Evolutionary conservation across 2,329 filamentous ascomycete genomes (phyloP).

Genomic region (Colletotrichum spinosum): DNA sequence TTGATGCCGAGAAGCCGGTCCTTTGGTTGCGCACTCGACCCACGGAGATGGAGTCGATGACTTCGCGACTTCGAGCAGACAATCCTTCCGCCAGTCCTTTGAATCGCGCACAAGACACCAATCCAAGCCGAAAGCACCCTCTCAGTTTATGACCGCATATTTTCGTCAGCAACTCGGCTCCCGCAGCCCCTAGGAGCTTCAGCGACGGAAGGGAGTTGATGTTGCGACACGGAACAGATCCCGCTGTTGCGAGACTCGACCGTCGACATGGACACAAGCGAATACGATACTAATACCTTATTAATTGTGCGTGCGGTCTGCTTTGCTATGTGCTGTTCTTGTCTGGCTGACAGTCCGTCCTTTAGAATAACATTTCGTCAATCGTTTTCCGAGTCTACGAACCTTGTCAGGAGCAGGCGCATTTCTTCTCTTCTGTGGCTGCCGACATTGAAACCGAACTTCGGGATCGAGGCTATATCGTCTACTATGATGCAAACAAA

Average conservation of each 20-base stretch:
- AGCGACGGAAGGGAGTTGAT: constrained; percentile 37
- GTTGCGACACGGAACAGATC: constrained; percentile 35
- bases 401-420: constrained; percentile 55
- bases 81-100: constrained; percentile 18
- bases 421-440: constrained; percentile 57
- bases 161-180: constrained; percentile 25
- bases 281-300: constrained; percentile 72
- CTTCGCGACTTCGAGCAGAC: constrained; percentile 32
- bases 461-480: constrained; percentile 64
- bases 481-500: constrained; percentile 62
- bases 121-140: constrained; percentile 18
- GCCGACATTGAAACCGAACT: constrained; percentile 64
- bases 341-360: constrained; percentile 34
- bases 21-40: constrained; percentile 38
- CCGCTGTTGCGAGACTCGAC: constrained; percentile 41
- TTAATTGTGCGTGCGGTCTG: constrained; percentile 62
- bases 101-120: constrained; percentile 12
- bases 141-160: constrained; percentile 32
- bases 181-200: constrained; percentile 30
- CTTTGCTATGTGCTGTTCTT: constrained; percentile 1
- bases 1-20: constrained; percentile 34
- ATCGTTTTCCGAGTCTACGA: constrained; percentile 68
- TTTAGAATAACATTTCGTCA: constrained; percentile 67
- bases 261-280: constrained; percentile 71
- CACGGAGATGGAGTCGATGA: constrained; percentile 54